Base-by-base conservation (phyloP, 345 rosid genomes). In the Eucalyptus caleyi region DNA sequence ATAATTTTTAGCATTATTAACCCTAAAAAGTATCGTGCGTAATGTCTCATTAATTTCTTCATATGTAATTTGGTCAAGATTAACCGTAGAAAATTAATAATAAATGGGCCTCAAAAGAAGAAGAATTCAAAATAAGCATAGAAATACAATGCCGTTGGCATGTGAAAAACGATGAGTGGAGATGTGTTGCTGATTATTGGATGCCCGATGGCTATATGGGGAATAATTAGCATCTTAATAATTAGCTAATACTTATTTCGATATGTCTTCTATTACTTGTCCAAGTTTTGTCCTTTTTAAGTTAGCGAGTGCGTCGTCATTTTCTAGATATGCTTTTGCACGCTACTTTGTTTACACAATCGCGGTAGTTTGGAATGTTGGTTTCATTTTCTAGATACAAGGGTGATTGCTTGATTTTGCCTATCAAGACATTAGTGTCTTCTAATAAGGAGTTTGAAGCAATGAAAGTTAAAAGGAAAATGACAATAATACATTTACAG, bases 271-370 rank as follows among this genome's bases (percentile, higher is more conserved):
- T 8, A 34, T 34, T 34, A 9, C 80, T 69, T 32, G 23, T 11
- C 21, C 11, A 42, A 42, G 14, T 3, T 34, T 9, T 2, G 26
- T 34, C 44, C 6, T 37, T 37, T 77, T 5, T 5, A 32, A 56
- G 62, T 72, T 21, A 19, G 14, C 16, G 0, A 23, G 8, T 5
- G 34, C 5, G 4, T 4, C 1, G 15, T 37, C 2, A 21, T 21
- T 37, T 37, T 19, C 40, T 37, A 3, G 26, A 18, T 37, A 16
- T 34, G 12, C 45, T 77, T 9, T 10, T 44, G 2, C 47, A 13
- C 8, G 26, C 45, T 9, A 16, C 42, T 69, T 69, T 18, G 44
- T 32, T 34, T 69, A 16, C 42, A 34, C 19, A 32, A 69, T 34
- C 13, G 2, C 4, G 7, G 2, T 16, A 34, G 34, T 67, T 67